A percentile compares a stretch with the other conserved stretches of the same genome.
Evolutionary conservation across 106 monocot species (phyloP).

Genomic region (Xerophyta viscosa): DNA sequence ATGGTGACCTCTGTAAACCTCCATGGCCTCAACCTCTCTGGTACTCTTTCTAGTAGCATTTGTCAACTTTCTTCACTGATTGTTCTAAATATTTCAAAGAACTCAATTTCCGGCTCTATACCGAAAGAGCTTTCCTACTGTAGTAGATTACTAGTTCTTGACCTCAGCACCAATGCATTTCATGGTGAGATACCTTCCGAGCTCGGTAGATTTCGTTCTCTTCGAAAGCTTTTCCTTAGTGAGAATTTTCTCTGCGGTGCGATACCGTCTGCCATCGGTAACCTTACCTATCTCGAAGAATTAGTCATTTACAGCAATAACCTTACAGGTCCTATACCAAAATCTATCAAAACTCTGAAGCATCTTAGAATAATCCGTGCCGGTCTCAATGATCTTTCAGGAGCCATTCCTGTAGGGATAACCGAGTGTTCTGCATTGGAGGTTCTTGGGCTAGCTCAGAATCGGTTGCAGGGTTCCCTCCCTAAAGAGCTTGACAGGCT

Average conservation of each 20-base stretch:
- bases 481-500: conserved; percentile 37
- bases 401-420: conserved; percentile 53
- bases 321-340: conserved; percentile 60
- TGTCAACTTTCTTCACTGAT: conserved; percentile 36
- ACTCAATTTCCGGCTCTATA: conserved; percentile 43
- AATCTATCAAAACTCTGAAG: conserved; percentile 36
- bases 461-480: conserved; percentile 35
- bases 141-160: conserved; percentile 35
- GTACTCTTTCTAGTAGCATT: conserved; percentile 35
- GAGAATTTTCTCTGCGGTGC: conserved; percentile 64
- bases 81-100: conserved; percentile 45
- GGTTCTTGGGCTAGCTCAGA: conserved; percentile 64
- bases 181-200: conserved; percentile 49
- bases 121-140: conserved; percentile 32
- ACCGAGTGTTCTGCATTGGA: conserved; percentile 43
- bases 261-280: conserved; percentile 43
- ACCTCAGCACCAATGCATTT: conserved; percentile 64
- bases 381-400: conserved; percentile 52
- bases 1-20: conserved; percentile 55
- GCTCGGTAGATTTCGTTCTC: conserved; percentile 23
- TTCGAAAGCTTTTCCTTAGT: conserved; percentile 57
- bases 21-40: conserved; percentile 52
- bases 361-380: conserved; percentile 61
- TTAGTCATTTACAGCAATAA: conserved; percentile 83
- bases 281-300: conserved; percentile 44